Conservation (phyloP, 208 protist species). For the Strigomonas culicis region DNA sequence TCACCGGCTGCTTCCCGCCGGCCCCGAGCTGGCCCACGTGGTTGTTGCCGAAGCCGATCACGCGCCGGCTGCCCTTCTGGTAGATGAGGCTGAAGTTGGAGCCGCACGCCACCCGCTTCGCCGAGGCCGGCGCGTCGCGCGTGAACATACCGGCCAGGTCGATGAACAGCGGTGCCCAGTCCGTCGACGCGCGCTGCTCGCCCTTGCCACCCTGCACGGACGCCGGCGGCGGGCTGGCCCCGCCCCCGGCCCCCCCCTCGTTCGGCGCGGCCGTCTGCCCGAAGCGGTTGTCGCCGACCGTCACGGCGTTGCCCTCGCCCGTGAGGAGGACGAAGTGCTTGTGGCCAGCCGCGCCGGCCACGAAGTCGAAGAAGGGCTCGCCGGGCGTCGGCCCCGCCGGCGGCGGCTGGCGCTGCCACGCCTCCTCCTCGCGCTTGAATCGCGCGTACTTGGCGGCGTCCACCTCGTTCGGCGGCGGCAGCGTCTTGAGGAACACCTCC, state of each 20-base stretch:
- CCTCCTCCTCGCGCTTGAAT: conserved; percentile 54
- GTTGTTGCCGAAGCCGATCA: conserved; percentile 65
- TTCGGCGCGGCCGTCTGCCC: conserved; percentile 39
- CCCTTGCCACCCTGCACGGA: neutral
- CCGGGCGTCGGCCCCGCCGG: neutral
- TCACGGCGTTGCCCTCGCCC: conserved; percentile 58
- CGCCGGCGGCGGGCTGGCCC: neutral
- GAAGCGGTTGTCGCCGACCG: conserved; percentile 58
- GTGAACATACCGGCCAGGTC: conserved; percentile 44
- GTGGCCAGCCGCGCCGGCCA: conserved; percentile 33
- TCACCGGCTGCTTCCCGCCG: conserved; percentile 41
- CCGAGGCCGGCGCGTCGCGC: neutral
- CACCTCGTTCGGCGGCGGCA: conserved; percentile 59
- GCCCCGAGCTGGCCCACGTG: conserved; percentile 71
- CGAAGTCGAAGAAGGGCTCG: conserved; percentile 44
- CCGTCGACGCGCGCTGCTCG: neutral
- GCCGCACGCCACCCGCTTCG: conserved; percentile 36
- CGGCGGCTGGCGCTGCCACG: neutral
- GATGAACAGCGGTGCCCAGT: conserved; percentile 37
- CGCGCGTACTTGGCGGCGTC: conserved; percentile 48
- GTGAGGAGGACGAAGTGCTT: conserved; percentile 62
- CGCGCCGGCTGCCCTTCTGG: conserved; percentile 36
- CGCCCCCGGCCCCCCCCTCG: neutral
- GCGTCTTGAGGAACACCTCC: conserved; percentile 72
- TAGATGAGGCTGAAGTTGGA: conserved; percentile 71